These are phyloP conservation scores for Colletotrichum shisoi DNA, from an alignment of 2,329 filamentous ascomycete species.

Conservation along the genomic window DNA sequence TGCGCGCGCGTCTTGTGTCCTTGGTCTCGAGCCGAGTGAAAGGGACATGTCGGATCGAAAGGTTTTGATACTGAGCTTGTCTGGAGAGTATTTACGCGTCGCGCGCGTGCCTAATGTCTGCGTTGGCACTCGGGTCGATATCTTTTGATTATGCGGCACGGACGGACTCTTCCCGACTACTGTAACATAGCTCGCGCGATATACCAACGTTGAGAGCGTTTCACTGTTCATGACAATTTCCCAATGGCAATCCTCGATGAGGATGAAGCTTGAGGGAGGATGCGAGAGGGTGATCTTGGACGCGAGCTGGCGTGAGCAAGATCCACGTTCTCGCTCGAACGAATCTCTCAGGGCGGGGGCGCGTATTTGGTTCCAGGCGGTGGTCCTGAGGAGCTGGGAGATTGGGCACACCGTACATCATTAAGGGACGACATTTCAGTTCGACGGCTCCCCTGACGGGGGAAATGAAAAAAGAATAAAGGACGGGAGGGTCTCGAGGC, in stretches of 20 bases:
- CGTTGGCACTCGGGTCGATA: not conserved
- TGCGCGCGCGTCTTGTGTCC: not conserved
- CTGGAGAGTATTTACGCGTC: not conserved
- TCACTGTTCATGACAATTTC: conserved; percentile 23
- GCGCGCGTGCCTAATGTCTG: not conserved
- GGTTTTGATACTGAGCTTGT: not conserved
- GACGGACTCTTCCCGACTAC: conserved; percentile 8
- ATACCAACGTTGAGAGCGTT: conserved; percentile 34
- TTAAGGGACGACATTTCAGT: not conserved
- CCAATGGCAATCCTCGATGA: not conserved
- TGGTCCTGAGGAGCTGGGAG: not conserved
- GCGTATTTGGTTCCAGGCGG: not conserved
- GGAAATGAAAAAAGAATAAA: not conserved
- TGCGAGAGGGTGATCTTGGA: too few relatives aligned
- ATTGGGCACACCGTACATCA: not conserved
- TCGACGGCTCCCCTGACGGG: conserved; percentile 9
- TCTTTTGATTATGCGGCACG: not conserved
- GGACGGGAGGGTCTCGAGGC: not conserved
- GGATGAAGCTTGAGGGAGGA: too few relatives aligned
- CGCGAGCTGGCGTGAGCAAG: too few relatives aligned
- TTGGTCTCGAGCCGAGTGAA: not conserved
- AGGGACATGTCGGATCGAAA: not conserved
- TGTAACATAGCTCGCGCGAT: conserved; percentile 39
- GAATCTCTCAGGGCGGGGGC: not conserved
- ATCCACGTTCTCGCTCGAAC: too few relatives aligned